A percentile compares a stretch with the other conserved stretches of the same genome.
These are phyloP conservation scores for Reutealis trisperma DNA, from an alignment of 345 rosid genomes.

Conservation along the genomic window DNA sequence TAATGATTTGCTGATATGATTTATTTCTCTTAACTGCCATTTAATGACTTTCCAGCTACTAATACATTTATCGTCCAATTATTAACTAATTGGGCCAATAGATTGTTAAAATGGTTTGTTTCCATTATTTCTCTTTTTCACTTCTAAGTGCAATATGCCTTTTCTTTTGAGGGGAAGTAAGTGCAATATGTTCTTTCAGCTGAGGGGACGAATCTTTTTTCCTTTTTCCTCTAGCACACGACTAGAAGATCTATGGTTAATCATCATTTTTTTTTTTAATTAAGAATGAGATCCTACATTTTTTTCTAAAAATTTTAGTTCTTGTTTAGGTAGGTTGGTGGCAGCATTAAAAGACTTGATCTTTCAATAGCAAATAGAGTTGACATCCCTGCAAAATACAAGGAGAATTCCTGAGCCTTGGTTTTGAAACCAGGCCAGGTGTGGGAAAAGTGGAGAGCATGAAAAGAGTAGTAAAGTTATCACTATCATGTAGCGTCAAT, in stretches of 20 bases:
- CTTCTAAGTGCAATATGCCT: not conserved
- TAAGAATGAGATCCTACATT: not conserved
- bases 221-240: not conserved
- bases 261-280: not conserved
- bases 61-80: not conserved
- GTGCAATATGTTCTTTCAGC: not conserved
- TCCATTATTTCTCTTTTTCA: not conserved
- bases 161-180: not conserved
- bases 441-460: not conserved
- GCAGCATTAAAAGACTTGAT: not conserved
- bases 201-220: too few relatives aligned
- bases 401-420: not conserved
- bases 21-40: not conserved
- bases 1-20: constrained; percentile 8
- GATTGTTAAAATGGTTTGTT: not conserved
- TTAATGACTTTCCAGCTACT: not conserved
- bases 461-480: not conserved
- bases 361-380: not conserved
- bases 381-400: constrained; percentile 1
- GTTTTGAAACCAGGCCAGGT: not conserved
- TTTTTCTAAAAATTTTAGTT: too few relatives aligned
- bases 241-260: not conserved
- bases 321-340: not conserved
- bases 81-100: not conserved
- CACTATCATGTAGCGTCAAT: not conserved